phyloP scores from a whole-genome alignment of 106 monocot species.

The Alisma plantagoaquatica region DNA sequence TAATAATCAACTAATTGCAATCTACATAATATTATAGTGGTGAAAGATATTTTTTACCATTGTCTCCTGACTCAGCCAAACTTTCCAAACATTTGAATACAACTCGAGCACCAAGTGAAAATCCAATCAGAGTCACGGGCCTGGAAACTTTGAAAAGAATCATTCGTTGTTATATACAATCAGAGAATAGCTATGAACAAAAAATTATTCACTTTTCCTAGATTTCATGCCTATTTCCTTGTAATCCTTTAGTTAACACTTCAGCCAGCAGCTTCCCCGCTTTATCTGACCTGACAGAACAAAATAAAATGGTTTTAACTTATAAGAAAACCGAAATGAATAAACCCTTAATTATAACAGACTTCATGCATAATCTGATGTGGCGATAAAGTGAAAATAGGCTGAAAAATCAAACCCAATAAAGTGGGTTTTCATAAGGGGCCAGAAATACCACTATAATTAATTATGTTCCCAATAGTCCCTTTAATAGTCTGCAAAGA shows the following conservation, averaged over 20 bases:
- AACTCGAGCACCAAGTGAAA: slow-evolving; percentile 91
- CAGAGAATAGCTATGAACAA: background rate
- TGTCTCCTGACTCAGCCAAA: slow-evolving; percentile 66
- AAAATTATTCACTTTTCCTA: background rate
- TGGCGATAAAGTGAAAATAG: no score
- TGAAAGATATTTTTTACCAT: no score
- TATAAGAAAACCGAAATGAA: background rate
- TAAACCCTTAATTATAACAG: background rate
- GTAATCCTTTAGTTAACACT: slow-evolving; percentile 78
- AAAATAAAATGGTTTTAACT: background rate
- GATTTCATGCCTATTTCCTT: slow-evolving; percentile 71
- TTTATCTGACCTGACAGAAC: slow-evolving; percentile 71
- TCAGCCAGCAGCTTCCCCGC: slow-evolving; percentile 96
- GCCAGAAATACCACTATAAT: no score
- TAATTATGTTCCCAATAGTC: no score
- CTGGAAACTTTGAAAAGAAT: slow-evolving; percentile 25
- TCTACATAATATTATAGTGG: no score
- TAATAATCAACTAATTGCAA: no score
- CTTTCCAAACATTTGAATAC: slow-evolving; percentile 84
- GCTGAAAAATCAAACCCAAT: no score
- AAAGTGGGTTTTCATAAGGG: no score
- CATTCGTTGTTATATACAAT: background rate
- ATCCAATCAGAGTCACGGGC: slow-evolving; percentile 93
- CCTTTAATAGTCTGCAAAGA: no score
- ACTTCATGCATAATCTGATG: no score